A percentile compares a stretch with the other conserved stretches of the same genome.
Conservation (phyloP, 208 protist species). For the Acanthamoeba lugdunensis region DNA sequence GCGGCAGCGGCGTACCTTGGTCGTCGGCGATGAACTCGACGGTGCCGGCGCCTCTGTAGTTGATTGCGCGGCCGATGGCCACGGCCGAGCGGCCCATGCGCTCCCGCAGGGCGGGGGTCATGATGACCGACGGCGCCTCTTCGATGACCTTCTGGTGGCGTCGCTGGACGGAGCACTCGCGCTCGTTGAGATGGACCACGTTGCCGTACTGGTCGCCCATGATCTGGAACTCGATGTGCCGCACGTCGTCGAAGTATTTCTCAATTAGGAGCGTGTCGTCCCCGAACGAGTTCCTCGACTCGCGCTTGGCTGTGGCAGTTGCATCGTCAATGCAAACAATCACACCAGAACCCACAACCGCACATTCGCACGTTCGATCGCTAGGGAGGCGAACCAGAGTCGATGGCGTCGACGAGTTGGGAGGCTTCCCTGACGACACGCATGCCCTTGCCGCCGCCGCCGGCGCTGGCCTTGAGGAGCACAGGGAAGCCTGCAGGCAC, state of each 20-base stretch:
- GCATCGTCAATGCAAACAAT: too few species aligned
- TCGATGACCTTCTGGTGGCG: constrained; percentile 93
- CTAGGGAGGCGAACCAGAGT: constrained; percentile 48
- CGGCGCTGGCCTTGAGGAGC: constrained; percentile 96
- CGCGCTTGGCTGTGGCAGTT: constrained; percentile 85
- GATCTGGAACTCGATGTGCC: constrained; percentile 85
- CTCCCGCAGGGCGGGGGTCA: constrained; percentile 79
- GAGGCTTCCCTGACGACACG: constrained; percentile 11
- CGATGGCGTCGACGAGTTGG: constrained; percentile 37
- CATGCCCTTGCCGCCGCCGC: constrained; percentile 88
- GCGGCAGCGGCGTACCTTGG: neutral
- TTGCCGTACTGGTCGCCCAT: constrained; percentile 93
- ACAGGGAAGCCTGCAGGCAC: constrained; percentile 92
- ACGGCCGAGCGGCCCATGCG: constrained; percentile 91
- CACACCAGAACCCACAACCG: too few species aligned
- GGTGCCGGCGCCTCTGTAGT: constrained; percentile 94
- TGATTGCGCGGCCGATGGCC: constrained; percentile 89
- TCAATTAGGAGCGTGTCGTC: constrained; percentile 94
- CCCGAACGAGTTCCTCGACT: constrained; percentile 92
- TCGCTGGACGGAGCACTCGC: constrained; percentile 96
- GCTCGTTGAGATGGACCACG: constrained; percentile 93
- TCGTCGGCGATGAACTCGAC: constrained; percentile 97
- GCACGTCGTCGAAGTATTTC: constrained; percentile 89
- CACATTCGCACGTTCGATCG: neutral
- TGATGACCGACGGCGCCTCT: constrained; percentile 75